Percentiles rank a stretch among this genome's conserved stretches.
These are phyloP conservation scores for Acacia melanoxylon DNA, from an alignment of 306 rosid genomes.

Conservation along the genomic window DNA sequence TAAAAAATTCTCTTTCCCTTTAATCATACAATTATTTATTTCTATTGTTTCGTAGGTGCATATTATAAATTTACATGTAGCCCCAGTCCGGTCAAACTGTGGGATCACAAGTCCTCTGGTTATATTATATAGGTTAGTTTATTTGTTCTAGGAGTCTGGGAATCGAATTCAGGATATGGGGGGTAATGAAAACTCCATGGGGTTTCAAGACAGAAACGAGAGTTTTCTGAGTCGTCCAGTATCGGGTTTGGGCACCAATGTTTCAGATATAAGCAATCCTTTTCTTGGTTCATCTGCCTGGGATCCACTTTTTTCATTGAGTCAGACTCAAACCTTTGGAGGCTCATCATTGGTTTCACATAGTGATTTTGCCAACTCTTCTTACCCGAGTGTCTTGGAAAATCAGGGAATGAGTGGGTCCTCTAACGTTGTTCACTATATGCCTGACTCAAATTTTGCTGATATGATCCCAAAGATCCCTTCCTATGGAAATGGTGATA, in stretches of 20 bases:
- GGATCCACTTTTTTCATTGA: conserved; percentile 86
- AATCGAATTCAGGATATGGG: conserved; percentile 61
- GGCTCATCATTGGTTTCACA: conserved; percentile 72
- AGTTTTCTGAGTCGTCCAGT: conserved; percentile 52
- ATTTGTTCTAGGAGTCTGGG: conserved; percentile 32
- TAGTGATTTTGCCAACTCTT: conserved; percentile 54
- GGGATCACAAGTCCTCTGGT: conserved; percentile 38
- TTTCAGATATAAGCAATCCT: conserved; percentile 58
- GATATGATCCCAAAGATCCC: conserved; percentile 70
- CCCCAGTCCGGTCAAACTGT: conserved; percentile 38
- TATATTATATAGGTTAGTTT: conserved; percentile 28
- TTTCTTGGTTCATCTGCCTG: conserved; percentile 79
- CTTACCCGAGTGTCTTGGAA: conserved; percentile 58
- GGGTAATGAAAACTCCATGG: conserved; percentile 66
- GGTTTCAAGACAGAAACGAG: conserved; percentile 64
- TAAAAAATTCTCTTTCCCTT: conserved; percentile 74
- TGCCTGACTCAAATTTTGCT: conserved; percentile 64
- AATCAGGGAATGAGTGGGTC: conserved; percentile 67
- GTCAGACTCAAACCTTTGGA: conserved; percentile 73
- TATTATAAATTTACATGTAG: conserved; percentile 9
- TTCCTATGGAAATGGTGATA: conserved; percentile 63
- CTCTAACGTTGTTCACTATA: conserved; percentile 71
- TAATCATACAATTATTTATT: conserved; percentile 45
- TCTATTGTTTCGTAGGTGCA: conserved; percentile 11
- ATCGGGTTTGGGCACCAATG: conserved; percentile 60